phyloP scores from a whole-genome alignment of 2,329 filamentous ascomycete genomes.

The Rhinocladiella mackenziei region DNA sequence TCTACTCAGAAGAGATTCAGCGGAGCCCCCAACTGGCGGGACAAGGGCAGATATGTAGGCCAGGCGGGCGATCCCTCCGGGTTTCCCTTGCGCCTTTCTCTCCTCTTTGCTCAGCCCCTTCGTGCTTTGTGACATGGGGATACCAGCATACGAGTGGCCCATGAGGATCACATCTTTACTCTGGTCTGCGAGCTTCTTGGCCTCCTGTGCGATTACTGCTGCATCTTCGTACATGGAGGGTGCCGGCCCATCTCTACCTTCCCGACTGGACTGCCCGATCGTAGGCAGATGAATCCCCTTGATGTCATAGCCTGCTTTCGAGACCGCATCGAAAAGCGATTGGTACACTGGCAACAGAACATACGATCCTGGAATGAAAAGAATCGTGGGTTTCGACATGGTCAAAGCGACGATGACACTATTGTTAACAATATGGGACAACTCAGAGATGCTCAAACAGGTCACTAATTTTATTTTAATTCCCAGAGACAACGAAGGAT shows the following conservation, averaged over 20 bases:
- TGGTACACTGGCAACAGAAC: constrained; percentile 1
- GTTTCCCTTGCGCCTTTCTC: constrained; percentile 29
- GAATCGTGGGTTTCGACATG: not conserved
- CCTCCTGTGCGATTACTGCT: constrained; percentile 29
- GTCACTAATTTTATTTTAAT: not conserved
- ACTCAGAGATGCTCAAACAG: not conserved
- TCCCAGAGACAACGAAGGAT: not conserved
- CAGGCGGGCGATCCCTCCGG: constrained; percentile 35
- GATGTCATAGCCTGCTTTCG: not conserved
- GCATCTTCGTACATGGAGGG: constrained; percentile 34
- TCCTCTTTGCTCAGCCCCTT: constrained; percentile 33
- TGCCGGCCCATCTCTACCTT: constrained; percentile 11
- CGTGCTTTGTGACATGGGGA: constrained; percentile 31
- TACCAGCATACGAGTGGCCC: constrained; percentile 39
- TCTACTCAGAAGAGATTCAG: not conserved
- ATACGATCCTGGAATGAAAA: not conserved
- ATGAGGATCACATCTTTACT: constrained; percentile 35
- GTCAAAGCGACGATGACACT: no score
- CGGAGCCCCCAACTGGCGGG: constrained; percentile 29
- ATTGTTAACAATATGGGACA: not conserved
- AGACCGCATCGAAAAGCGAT: constrained; percentile 1
- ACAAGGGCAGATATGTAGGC: constrained; percentile 36
- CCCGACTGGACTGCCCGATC: not conserved
- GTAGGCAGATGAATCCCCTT: not conserved
- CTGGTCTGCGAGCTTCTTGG: constrained; percentile 30